A percentile compares a stretch with the other conserved stretches of the same genome.
Evolutionary conservation across 2,329 filamentous ascomycete genomes (phyloP).

Genomic region (Penicillium sp.): DNA sequence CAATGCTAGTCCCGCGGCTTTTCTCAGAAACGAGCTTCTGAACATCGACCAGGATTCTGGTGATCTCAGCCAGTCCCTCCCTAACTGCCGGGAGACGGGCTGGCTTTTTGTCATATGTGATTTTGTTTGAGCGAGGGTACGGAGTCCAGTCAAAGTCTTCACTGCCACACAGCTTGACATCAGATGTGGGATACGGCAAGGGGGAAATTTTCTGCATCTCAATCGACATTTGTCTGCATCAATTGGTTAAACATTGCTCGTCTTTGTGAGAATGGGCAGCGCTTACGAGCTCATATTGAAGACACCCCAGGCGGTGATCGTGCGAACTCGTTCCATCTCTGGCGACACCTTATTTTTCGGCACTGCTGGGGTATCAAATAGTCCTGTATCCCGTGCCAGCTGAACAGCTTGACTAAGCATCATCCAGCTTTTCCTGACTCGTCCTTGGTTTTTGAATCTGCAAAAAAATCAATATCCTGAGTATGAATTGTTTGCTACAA

Average conservation of each 20-base stretch:
- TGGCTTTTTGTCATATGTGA: slow-evolving; percentile 24
- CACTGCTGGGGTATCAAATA: slow-evolving; percentile 23
- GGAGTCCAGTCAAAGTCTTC: slow-evolving; percentile 30
- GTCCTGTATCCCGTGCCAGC: slow-evolving; percentile 31
- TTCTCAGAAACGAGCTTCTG: slow-evolving; percentile 27
- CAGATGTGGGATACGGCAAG: slow-evolving; percentile 18
- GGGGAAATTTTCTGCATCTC: slow-evolving; percentile 22
- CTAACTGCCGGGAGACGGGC: slow-evolving; percentile 29
- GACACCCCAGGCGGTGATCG: slow-evolving; percentile 32
- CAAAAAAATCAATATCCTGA: slow-evolving; percentile 16
- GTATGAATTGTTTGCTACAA: neutral
- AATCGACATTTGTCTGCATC: slow-evolving; percentile 29
- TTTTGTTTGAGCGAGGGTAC: slow-evolving; percentile 33
- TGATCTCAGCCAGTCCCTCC: slow-evolving; percentile 21
- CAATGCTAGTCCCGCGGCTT: slow-evolving; percentile 3
- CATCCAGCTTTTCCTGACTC: slow-evolving; percentile 28
- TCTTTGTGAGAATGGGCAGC: neutral
- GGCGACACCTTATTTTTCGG: slow-evolving; percentile 10
- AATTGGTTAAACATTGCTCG: slow-evolving; percentile 8
- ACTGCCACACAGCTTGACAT: slow-evolving; percentile 13
- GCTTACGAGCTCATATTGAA: slow-evolving; percentile 33
- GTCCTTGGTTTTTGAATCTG: slow-evolving; percentile 31
- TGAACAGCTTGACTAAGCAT: slow-evolving; percentile 33
- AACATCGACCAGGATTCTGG: slow-evolving; percentile 22
- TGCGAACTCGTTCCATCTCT: slow-evolving; percentile 22